Evolutionary conservation across 495 filamentous ascomycete genomes (phyloP), one percentile per base, ranked within the genome.

Genomic region (Penicillium canariense): DNA sequence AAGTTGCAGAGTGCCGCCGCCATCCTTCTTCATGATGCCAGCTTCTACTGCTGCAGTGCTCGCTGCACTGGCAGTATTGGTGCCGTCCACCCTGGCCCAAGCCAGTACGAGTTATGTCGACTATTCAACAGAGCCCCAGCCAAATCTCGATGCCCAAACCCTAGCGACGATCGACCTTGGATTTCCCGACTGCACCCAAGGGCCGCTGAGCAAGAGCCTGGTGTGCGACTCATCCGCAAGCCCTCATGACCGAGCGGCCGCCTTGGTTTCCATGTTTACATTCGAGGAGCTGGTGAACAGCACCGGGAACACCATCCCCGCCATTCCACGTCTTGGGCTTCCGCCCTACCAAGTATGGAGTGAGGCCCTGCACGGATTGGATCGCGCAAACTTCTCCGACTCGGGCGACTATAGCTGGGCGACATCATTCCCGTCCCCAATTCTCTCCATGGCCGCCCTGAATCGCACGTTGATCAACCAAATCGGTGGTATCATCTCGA

Each of bases 351-450:
- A 73, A n/a, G 68, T 73, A 1, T 75, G 72, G 72, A 68, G 53
- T 25, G 72, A 75, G 63, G 80, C 79, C 5, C 72, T 87, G 1
- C 84, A 87, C 63, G 84, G 84, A 5, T 63, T 87, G 0, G 81
- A 75, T 32, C 62, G 78, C 5, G 81, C 81, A 2, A 78, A 79
- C 20, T 83, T 81, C 59, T 63, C 75, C 1, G 62, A 70, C 20
- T 66, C 67, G 1, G 80, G 77, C 2, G 73, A 79, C 20, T 86
- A 72, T 62, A 76, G 67, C 59, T 84, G 81, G 68, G 78, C 83
- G 0, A 87, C 84, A 0, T 82, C 80, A 0, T 86, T 87, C 62
- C 84, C 84, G 0, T 73, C 76, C 58, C 84, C 84, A 0, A 84
- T 87, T 35, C 60, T 77, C 0, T 77, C 82, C 58, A 81, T 78